These are phyloP conservation scores for Penicillium frequentans DNA, from an alignment of 2,329 filamentous ascomycete species.

Conservation along the genomic window DNA sequence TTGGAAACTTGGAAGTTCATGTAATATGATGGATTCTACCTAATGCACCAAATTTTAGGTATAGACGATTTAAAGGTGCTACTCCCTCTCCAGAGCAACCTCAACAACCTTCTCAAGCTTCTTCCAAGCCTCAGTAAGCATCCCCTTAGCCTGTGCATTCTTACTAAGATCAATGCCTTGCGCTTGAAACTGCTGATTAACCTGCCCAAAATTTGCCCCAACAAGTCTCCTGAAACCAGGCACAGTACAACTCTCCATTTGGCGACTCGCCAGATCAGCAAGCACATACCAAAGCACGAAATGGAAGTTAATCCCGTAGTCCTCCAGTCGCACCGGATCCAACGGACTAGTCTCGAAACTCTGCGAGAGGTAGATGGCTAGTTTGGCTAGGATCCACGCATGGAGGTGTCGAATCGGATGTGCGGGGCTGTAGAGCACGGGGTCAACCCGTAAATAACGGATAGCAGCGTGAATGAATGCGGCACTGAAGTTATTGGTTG, in stretches of 20 bases:
- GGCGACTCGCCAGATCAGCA: constrained; percentile 25
- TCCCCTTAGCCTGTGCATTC: constrained; percentile 9
- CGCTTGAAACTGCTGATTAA: constrained; percentile 27
- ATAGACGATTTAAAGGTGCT: neutral
- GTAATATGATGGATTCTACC: no score
- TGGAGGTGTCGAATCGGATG: constrained; percentile 59
- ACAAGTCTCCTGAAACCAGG: constrained; percentile 32
- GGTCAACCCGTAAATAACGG: constrained; percentile 53
- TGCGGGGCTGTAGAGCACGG: constrained; percentile 49
- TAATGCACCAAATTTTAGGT: no score
- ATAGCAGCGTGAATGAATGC: constrained; percentile 55
- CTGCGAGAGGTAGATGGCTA: constrained; percentile 30
- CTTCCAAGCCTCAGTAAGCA: constrained; percentile 46
- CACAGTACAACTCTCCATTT: constrained; percentile 28
- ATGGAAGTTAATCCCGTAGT: constrained; percentile 29
- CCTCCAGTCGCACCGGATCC: constrained; percentile 19
- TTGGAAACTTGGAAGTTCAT: no score
- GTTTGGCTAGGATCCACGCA: constrained; percentile 34
- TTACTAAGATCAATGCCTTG: constrained; percentile 28
- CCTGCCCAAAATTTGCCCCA: constrained; percentile 24
- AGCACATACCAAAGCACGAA: constrained; percentile 38
- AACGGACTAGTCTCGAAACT: constrained; percentile 17
- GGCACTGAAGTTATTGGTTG: constrained; percentile 41
- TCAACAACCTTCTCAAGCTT: constrained; percentile 46
- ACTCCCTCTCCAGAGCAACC: constrained; percentile 26